These are phyloP conservation scores for Gynandropsis gynandra DNA, from an alignment of 345 rosid genomes.

Conservation along the genomic window DNA sequence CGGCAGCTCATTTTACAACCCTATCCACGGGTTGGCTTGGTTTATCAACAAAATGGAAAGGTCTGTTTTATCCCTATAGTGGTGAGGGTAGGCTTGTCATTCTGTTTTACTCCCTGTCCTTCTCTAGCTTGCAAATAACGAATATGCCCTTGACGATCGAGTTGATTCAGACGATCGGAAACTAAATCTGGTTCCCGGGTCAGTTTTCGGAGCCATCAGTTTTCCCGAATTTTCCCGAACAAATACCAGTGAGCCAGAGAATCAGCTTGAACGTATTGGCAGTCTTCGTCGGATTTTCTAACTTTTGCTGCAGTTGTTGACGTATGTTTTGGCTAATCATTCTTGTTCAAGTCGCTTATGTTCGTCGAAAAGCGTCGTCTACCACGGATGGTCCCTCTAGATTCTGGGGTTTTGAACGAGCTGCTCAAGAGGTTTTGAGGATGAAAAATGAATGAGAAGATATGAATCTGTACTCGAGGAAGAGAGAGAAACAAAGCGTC, in stretches of 20 bases:
- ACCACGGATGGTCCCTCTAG: constrained; percentile 6
- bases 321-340: not conserved
- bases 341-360: not conserved
- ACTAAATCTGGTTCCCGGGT: too few relatives aligned
- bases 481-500: constrained; percentile 41
- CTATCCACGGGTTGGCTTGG: too few relatives aligned
- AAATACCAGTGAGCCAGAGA: too few relatives aligned
- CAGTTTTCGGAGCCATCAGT: too few relatives aligned
- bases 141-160: constrained; percentile 19
- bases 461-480: constrained; percentile 30
- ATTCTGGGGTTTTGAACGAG: constrained; percentile 24
- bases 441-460: constrained; percentile 40
- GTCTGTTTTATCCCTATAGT: too few relatives aligned
- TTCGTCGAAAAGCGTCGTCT: constrained; percentile 14
- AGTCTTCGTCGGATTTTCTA: not conserved
- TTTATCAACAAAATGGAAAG: too few relatives aligned
- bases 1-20: too few relatives aligned
- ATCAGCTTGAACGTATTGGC: too few relatives aligned
- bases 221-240: constrained; percentile 19
- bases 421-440: not conserved
- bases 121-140: too few relatives aligned
- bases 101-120: too few relatives aligned
- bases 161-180: not conserved
- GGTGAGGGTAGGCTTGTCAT: too few relatives aligned
- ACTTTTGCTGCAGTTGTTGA: constrained; percentile 3